Conservation (phyloP, 2,329 filamentous ascomycete genomes). For the Trichoderma endophyticum region DNA sequence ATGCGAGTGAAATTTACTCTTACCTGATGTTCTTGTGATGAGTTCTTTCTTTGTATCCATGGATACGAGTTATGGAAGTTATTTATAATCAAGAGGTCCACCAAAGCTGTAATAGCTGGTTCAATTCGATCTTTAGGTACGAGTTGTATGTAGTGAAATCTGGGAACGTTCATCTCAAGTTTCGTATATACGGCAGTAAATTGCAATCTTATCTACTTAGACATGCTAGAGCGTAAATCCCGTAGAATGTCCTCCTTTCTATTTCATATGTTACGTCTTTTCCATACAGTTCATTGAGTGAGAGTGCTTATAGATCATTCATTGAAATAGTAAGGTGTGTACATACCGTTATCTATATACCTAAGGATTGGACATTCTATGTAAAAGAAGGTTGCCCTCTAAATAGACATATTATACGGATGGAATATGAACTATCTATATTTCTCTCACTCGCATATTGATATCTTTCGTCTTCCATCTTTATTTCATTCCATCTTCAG, state of each 20-base stretch:
- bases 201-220: not conserved
- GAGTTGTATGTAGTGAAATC: too few relatives aligned
- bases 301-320: not conserved
- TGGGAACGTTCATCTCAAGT: too few relatives aligned
- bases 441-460: too few relatives aligned
- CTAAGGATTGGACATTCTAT: too few relatives aligned
- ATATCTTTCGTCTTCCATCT: not conserved
- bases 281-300: accelerated
- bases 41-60: not conserved
- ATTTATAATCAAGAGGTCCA: too few relatives aligned
- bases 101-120: too few relatives aligned
- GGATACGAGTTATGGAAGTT: too few relatives aligned
- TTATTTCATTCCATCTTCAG: not conserved
- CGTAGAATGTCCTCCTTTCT: not conserved
- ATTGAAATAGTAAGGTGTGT: not conserved
- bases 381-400: too few relatives aligned
- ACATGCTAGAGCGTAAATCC: not conserved
- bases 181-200: not conserved
- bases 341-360: too few relatives aligned
- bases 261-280: not conserved
- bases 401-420: too few relatives aligned
- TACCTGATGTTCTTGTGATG: not conserved
- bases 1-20: not conserved
- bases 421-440: too few relatives aligned
- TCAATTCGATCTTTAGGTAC: too few relatives aligned